Percentiles rank a stretch among this genome's conserved stretches.
Evolutionary conservation across 768 basidiomycete genomes (phyloP).

Genomic region (Naganishia friedmannii): DNA sequence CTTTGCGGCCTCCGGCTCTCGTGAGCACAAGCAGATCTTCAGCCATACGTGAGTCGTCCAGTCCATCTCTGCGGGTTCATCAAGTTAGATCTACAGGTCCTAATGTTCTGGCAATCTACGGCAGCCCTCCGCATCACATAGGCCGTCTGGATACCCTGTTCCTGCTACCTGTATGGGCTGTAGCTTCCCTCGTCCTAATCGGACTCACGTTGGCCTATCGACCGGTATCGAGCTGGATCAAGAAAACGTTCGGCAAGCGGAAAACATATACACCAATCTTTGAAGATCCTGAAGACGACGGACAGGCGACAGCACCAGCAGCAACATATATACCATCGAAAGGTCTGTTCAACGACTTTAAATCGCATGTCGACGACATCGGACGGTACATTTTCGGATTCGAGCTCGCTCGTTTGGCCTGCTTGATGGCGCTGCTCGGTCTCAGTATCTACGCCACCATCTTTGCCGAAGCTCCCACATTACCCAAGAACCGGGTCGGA

Average conservation of each 20-base stretch:
- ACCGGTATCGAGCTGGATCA: background rate
- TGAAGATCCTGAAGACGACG: conserved; percentile 29
- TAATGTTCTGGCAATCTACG: no score
- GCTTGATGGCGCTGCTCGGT: conserved; percentile 57
- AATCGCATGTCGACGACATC: conserved; percentile 20
- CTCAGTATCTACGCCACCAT: conserved; percentile 57
- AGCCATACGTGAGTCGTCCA: conserved; percentile 1
- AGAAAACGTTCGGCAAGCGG: conserved; percentile 7
- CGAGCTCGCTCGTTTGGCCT: conserved; percentile 57
- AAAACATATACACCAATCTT: conserved; percentile 21
- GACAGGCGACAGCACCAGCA: conserved; percentile 9
- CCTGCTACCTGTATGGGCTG: conserved; percentile 5
- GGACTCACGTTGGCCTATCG: background rate
- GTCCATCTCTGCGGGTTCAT: background rate
- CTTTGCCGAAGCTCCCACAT: conserved; percentile 47
- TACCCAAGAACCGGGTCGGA: conserved; percentile 1
- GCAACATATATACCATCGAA: conserved; percentile 40
- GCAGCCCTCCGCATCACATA: conserved; percentile 10
- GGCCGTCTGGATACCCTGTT: conserved; percentile 23
- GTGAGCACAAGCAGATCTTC: conserved; percentile 21
- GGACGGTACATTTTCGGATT: conserved; percentile 56
- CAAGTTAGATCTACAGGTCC: background rate
- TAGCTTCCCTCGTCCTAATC: background rate
- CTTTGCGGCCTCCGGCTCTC: conserved; percentile 9
- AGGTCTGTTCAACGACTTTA: conserved; percentile 39